Base-by-base conservation (phyloP, 176 grass and related monocot species). In the Oryza officinalis region DNA sequence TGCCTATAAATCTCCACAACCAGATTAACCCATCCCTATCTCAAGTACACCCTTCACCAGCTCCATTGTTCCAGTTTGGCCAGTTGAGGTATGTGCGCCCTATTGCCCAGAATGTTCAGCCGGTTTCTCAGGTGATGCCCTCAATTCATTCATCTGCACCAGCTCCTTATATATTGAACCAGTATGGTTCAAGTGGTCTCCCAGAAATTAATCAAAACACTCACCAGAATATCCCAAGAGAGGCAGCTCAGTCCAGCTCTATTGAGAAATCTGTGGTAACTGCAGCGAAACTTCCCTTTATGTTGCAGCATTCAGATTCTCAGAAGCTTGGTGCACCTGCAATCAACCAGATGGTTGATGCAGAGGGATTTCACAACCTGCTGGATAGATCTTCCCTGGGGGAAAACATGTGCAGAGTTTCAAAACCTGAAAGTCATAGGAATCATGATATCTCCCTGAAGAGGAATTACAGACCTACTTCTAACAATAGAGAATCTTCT, bases 1-100 rank as follows among this genome's bases (percentile, higher is more conserved):
- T 98, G 96, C 96, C 93, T 23, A 98, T 98, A 81, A 87, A 98
- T 90, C 81, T 94, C 65, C 93, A 94, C 71, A 90, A 85, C 72
- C 93, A 94, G 82, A 72, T 88, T 83, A 87, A 77, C 25, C 92
- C 87, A 74, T 85, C 89, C 49, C 44, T 92, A 57, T 37, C 83
- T 80, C 96, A 95, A 75, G 81, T 86, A 47, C 80, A 84, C 76
- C 80, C 91, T 91, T 90, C 91, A 78, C 79, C 85, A 15, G 27
- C 87, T 80, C 91, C 96, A 65, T 65, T 98, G 68, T 94, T 94
- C 75, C 91, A 96, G 83, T 98, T 98, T 94, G 96, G 96, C 52
- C 96, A 94, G 78, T 83, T 98, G 54, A 93, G 87, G 50, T 89
- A 98, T 95, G 76, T 83, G n/a, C 87, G 87, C 6, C 47, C 79